Evolutionary conservation across 768 basidiomycete genomes (phyloP).

Genomic region (Albatrellus ellisii): DNA sequence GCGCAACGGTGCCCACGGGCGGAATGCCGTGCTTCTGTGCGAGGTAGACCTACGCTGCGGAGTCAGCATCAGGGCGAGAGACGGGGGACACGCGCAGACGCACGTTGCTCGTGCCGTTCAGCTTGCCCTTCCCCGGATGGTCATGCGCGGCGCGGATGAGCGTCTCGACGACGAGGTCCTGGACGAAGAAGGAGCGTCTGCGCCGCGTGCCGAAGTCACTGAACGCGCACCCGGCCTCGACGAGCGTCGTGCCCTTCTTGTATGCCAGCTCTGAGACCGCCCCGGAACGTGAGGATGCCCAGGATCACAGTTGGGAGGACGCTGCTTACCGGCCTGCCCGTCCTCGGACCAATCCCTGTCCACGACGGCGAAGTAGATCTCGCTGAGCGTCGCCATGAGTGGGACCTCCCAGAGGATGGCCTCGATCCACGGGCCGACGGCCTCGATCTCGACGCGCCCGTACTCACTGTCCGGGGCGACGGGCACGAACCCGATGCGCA

Average conservation of each 20-base stretch:
- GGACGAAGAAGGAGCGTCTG: constrained; percentile 56
- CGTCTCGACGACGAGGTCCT: constrained; percentile 63
- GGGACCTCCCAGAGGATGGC: constrained; percentile 95
- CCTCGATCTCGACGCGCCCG: constrained; percentile 67
- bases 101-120: constrained; percentile 90
- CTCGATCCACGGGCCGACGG: constrained; percentile 63
- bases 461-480: constrained; percentile 15
- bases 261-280: constrained; percentile 48
- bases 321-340: constrained; percentile 57
- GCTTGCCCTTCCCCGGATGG: constrained; percentile 31
- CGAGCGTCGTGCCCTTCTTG: constrained; percentile 50
- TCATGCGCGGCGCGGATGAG: constrained; percentile 54
- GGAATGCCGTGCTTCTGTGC: constrained; percentile 57
- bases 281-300: not conserved
- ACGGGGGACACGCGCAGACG: too few species aligned
- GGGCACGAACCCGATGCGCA: constrained; percentile 53
- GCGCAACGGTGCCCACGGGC: constrained; percentile 76
- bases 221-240: constrained; percentile 53
- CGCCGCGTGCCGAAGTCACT: constrained; percentile 86
- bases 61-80: too few species aligned
- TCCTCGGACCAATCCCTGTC: constrained; percentile 77
- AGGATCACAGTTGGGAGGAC: not conserved
- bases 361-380: constrained; percentile 71
- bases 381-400: constrained; percentile 83
- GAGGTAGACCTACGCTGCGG: too few species aligned